Base-by-base conservation (phyloP, 345 rosid species). In the Erodium maritimum region DNA sequence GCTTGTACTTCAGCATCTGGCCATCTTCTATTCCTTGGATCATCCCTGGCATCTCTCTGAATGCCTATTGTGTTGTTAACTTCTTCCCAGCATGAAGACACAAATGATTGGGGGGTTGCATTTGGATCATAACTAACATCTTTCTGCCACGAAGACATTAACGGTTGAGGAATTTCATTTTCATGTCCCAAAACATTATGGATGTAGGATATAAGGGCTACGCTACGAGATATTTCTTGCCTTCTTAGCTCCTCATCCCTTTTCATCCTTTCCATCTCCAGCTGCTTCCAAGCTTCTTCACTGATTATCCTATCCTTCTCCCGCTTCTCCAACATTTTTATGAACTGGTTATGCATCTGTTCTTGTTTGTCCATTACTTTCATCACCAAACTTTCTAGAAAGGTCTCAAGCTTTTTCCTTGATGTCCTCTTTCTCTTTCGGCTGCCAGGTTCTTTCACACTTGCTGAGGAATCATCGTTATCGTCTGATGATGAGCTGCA, bases 241-340 rank as follows among this genome's bases (percentile, higher is more conserved):
- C 37, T 71, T 56, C 86, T 72, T 14, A 69, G 67, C 67, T 82
- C 86, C 59, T 77, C 84, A 1, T 76, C 83, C 69, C 80, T 76
- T 75, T 61, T 76, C 46, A 67, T 74, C 74, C 87, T 82, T 68
- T 85, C 89, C 58, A 58, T 71, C 65, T 76, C 89, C 65, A 70
- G 84, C 68, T 52, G 80, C 70, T 70, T 84, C 97, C 97, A 90
- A 29, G 82, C 87, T 74, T 87, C 94, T 71, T 87, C 97, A 54
- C 86, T 75, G 9, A 54, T 54, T 19, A 82, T 57, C 51, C 88
- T 76, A 71, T 90, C 91, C 52, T 50, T 66, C 64, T 90, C 96
- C 67, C 70, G 82, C 76, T 63, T 79, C 71, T 85, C 96, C 55
- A 90, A 67, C 65, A 66, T 72, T 61, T 80, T 86, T 24, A 87